Base-by-base conservation (phyloP, 2,329 filamentous ascomycete species). In the Ascochyta koolunga region DNA sequence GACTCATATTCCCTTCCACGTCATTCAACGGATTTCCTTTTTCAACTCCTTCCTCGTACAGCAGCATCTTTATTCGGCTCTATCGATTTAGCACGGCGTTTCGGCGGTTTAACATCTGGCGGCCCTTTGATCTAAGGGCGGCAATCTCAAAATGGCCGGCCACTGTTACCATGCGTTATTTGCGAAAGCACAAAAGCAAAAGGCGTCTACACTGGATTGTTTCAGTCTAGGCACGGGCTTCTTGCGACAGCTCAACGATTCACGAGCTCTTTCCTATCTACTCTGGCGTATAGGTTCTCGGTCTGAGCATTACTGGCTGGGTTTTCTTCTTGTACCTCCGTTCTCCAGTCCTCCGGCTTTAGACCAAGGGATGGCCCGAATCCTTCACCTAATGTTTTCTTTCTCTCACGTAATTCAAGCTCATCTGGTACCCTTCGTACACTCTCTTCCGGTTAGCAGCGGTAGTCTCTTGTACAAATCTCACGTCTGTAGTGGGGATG, bases 51-150 rank as follows among this genome's bases (percentile, higher is more conserved):
- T 56, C 52, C 31, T 45, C 48, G 37, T 58, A 36, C 39, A 44
- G 52, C 44, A 52, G 52, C 48, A 57, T 61, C 21, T 36, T 21
- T 63, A 61, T 42, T 62, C 59, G 58, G 50, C 59, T 66, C 50
- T 58, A 64, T 62, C 57, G 58, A 59, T 67, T 71, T 72, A 74
- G 70, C 70, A 72, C 58, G 71, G 71, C 71, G 71, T 73, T 71
- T 59, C 53, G 69, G 67, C 56, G 59, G 57, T 52, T 62, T 54
- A 32, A 29, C 44, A 52, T 62, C 53, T 60, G 40, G 52, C 61
- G 54, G 65, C 56, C 58, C 60, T 59, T 31, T 55, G 56, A 54
- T 54, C 59, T 27, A 54, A 54, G 46, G 58, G 62, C 62, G 61
- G 61, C 59, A 58, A 53, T 54, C 57, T 65, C 66, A 60, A 66